Percentiles rank a stretch among this genome's conserved stretches.
Conservation (phyloP, 1,284 basidiomycete species). For the Microbotryomycetes sp. region DNA sequence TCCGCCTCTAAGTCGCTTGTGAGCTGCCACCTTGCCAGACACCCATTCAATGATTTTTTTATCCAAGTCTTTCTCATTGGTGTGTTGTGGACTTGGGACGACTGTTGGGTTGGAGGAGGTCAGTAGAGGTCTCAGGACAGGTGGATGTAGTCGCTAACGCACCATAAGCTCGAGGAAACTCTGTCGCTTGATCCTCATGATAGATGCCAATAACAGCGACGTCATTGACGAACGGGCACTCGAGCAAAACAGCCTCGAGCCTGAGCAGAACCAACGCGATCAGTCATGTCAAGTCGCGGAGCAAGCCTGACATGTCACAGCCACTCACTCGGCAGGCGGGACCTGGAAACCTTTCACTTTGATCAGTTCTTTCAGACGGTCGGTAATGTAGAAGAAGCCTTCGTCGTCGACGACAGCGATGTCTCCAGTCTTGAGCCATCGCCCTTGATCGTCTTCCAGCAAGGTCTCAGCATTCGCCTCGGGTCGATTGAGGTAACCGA, state of each 20-base stretch:
- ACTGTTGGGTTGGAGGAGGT: constrained; percentile 2
- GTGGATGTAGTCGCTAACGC: not conserved
- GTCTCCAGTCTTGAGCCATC: constrained; percentile 38
- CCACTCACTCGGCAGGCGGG: constrained; percentile 25
- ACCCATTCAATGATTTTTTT: constrained; percentile 39
- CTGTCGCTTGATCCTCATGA: constrained; percentile 21
- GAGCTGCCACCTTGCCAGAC: constrained; percentile 39
- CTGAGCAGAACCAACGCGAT: constrained; percentile 14
- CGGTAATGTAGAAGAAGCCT: constrained; percentile 34
- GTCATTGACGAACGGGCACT: constrained; percentile 32
- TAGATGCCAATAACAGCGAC: constrained; percentile 34
- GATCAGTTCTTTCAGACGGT: constrained; percentile 31
- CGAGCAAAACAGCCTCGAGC: constrained; percentile 19
- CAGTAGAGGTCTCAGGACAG: not conserved
- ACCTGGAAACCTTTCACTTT: constrained; percentile 25
- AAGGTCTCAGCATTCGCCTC: constrained; percentile 36
- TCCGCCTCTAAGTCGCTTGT: constrained; percentile 42
- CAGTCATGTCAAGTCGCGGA: not conserved
- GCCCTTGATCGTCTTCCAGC: constrained; percentile 22
- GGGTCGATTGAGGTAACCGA: constrained; percentile 40
- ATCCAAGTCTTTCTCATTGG: constrained; percentile 31
- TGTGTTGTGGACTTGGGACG: constrained; percentile 28
- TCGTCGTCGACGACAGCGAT: constrained; percentile 26
- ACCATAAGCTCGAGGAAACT: constrained; percentile 33
- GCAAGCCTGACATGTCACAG: constrained; percentile 3